These are phyloP conservation scores for barrel medic (Medicago truncatula) DNA, from an alignment of 306 rosid genomes.

Conservation along the genomic window MtrunA17r5.0-ANR NC_053047.1:11966001-11966500, in stretches of 20 bases:
- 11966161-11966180: neutral
- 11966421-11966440: neutral
- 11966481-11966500: conserved; percentile 24
- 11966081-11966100: no score
- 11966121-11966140: no score
- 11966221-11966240: conserved; percentile 41
- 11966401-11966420: conserved; percentile 8
- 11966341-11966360: conserved; percentile 81
- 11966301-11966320: conserved; percentile 78
- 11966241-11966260: conserved; percentile 70
- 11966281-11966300: conserved; percentile 64
- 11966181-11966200: neutral
- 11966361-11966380: conserved; percentile 85
- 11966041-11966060: no score
- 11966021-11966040: no score
- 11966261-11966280: conserved; percentile 94
- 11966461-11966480: conserved; percentile 18
- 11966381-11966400: conserved; percentile 97
- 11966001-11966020: neutral
- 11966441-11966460: neutral
- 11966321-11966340: conserved; percentile 86
- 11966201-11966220: neutral
- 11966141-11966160: neutral
- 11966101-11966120: no score
- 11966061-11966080: no score